These are phyloP conservation scores for Wallacemonas collosoma DNA, from an alignment of 208 protist genomes.

Conservation along the genomic window DNA sequence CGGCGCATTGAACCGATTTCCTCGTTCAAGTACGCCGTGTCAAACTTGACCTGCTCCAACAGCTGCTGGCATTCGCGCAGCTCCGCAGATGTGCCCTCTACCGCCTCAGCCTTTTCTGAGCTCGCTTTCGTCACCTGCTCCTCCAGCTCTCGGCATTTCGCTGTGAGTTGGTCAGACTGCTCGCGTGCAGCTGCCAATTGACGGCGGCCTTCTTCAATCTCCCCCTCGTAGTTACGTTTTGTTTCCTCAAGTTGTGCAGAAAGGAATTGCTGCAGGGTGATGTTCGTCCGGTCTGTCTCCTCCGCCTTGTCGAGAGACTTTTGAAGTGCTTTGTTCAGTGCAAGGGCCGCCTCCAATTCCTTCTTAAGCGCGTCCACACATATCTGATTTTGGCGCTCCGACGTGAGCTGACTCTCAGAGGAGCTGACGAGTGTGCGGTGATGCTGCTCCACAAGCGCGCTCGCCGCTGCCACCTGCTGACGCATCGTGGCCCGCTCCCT, in stretches of 20 bases:
- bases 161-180: slow-evolving; percentile 39
- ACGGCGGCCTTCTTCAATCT: slow-evolving; percentile 53
- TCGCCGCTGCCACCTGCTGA: slow-evolving; percentile 32
- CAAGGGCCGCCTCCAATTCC: slow-evolving; percentile 78
- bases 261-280: slow-evolving; percentile 84
- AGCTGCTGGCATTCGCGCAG: slow-evolving; percentile 75
- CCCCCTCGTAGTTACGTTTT: slow-evolving; percentile 63
- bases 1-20: slow-evolving; percentile 61
- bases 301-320: slow-evolving; percentile 71
- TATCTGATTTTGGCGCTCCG: slow-evolving; percentile 40
- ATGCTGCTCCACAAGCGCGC: slow-evolving; percentile 43
- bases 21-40: slow-evolving; percentile 71
- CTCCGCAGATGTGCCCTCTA: slow-evolving; percentile 36
- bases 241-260: slow-evolving; percentile 80
- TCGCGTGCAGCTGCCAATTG: slow-evolving; percentile 31
- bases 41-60: slow-evolving; percentile 84
- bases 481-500: slow-evolving; percentile 44
- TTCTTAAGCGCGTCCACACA: slow-evolving; percentile 50
- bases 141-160: slow-evolving; percentile 38
- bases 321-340: slow-evolving; percentile 73
- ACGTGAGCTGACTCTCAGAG: slow-evolving; percentile 51
- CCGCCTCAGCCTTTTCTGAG: slow-evolving; percentile 40
- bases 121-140: slow-evolving; percentile 49
- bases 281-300: slow-evolving; percentile 80
- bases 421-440: slow-evolving; percentile 32